Conservation (phyloP, 2,329 filamentous ascomycete species). For the Triangularia setosa region DNA sequence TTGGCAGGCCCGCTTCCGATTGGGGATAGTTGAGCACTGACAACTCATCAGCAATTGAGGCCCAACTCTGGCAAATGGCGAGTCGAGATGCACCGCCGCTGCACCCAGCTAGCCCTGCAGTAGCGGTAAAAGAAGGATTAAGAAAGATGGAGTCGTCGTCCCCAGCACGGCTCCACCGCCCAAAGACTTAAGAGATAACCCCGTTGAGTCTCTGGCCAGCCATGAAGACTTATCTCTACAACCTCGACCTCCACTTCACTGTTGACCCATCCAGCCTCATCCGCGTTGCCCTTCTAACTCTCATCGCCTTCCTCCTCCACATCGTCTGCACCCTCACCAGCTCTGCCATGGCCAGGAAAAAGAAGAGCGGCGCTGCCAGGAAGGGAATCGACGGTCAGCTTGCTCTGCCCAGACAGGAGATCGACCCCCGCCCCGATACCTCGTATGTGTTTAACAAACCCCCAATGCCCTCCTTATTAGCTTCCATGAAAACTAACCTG, state of each 20-base stretch:
- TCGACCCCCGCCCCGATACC: slow-evolving; percentile 22
- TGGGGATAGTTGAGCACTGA: slow-evolving; percentile 18
- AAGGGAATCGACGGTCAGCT: slow-evolving; percentile 7
- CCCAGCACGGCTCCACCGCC: neutral
- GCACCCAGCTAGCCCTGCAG: neutral
- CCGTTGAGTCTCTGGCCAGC: neutral
- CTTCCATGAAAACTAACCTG: slow-evolving; percentile 11
- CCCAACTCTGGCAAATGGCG: slow-evolving; percentile 19
- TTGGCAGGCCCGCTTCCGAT: slow-evolving; percentile 21
- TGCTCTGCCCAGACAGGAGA: slow-evolving; percentile 11
- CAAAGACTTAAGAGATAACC: slow-evolving; percentile 2
- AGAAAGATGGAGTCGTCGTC: slow-evolving; percentile 10
- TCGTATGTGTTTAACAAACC: slow-evolving; percentile 18
- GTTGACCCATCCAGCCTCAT: slow-evolving; percentile 26
- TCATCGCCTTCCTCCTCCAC: slow-evolving; percentile 24
- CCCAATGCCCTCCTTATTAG: neutral
- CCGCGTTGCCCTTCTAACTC: slow-evolving; percentile 19
- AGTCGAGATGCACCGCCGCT: neutral
- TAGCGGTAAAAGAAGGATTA: neutral
- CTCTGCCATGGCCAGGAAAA: slow-evolving; percentile 23
- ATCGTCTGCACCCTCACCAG: slow-evolving; percentile 18
- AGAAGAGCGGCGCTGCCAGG: slow-evolving; percentile 23
- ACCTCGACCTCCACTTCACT: slow-evolving; percentile 21
- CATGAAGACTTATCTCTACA: slow-evolving; percentile 10
- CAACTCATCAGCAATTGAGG: slow-evolving; percentile 20